These are phyloP conservation scores for Kurtzmaniella quercitrusa DNA, from an alignment of 1,139 yeast species.

Conservation along the genomic window DNA sequence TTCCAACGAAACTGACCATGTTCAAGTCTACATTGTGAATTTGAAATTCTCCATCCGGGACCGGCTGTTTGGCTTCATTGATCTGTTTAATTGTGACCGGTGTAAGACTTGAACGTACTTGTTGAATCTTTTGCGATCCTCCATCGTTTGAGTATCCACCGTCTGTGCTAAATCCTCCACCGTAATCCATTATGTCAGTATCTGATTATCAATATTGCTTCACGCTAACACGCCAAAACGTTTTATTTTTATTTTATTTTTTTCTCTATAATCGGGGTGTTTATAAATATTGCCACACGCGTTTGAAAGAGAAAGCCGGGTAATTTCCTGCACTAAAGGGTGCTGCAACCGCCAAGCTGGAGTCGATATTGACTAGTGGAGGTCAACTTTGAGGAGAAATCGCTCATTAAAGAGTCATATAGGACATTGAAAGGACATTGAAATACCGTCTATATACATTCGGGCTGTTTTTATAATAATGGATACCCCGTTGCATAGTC, in stretches of 20 bases:
- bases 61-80: slow-evolving; percentile 57
- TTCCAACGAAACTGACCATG: slow-evolving; percentile 63
- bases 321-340: background rate
- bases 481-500: background rate
- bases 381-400: background rate
- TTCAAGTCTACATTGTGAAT: slow-evolving; percentile 61
- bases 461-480: background rate
- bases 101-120: slow-evolving; percentile 48
- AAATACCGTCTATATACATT: background rate
- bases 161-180: slow-evolving; percentile 28
- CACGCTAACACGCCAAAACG: background rate
- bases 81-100: slow-evolving; percentile 86
- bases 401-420: background rate
- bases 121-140: slow-evolving; percentile 28
- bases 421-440: too few relatives aligned
- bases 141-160: slow-evolving; percentile 25
- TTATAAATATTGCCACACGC: background rate
- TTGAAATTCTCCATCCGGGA: slow-evolving; percentile 73
- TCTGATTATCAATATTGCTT: background rate
- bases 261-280: too few relatives aligned
- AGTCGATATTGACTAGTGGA: too few relatives aligned
- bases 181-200: slow-evolving; percentile 17
- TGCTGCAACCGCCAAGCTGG: background rate
- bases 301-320: too few relatives aligned
- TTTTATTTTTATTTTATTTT: background rate